Evolutionary conservation across 495 filamentous ascomycete species (phyloP), one percentile per base, ranked within the genome.

Genomic region (Talaromyces wortmannii): DNA sequence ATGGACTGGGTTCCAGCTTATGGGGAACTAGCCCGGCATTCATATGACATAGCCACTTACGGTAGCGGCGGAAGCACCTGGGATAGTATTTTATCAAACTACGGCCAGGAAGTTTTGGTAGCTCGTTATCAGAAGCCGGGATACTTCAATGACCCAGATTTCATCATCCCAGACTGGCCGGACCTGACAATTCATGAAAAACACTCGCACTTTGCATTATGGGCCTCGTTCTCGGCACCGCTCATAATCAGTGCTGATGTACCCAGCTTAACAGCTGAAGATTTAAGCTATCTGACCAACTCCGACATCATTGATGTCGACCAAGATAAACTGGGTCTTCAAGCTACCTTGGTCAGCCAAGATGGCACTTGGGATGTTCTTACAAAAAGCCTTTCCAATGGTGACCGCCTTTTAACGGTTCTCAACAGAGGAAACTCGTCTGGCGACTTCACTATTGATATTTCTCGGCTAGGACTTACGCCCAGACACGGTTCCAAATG

Each of bases 131-230:
- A 76, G 50, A 52, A 58, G n/a, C 68, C 69, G 2, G 71, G 71
- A 5, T 73, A 71, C 45, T 74, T 65, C 40, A 72, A 73, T 50
- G 73, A 76, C 48, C 70, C 71, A 4, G 73, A 76, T 47, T 73
- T 76, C 49, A 43, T 76, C 52, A 73, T 72, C 46, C 59, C 69
- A 1, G 72, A 72, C 45, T 67, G 70, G 45, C 67, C 63, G 0
- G 66, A 65, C 6, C 59, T 76, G 16, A 61, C 61, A 0, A 36
- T 64, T 16, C 61, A 61, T 17, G 72, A 76, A 50, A 72, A 72
- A 54, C 60, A 59, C 32, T 68, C 68, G 13, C 72, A 75, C 40
- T 75, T 75, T 31, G 59, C 68, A 12, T 59, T 74, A 7, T 76
- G 72, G 72, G 65, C 68, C 7, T 65, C 64, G 2, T 67, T 72